These are phyloP conservation scores for Botrytis fragariae DNA, from an alignment of 2,329 filamentous ascomycete genomes.

Conservation along the genomic window DNA sequence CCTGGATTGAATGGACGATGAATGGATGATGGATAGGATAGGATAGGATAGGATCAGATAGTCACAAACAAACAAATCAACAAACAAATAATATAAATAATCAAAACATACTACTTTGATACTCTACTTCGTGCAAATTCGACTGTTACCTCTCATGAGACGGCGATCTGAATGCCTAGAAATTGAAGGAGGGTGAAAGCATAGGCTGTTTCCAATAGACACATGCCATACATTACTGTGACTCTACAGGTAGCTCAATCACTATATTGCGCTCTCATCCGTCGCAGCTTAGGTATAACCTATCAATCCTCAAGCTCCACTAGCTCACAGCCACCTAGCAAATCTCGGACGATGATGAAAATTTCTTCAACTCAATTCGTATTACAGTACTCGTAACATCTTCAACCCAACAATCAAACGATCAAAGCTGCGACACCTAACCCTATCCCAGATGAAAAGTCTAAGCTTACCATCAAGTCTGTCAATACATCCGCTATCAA, in stretches of 20 bases:
- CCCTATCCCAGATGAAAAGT: not conserved
- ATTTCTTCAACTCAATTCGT: not conserved
- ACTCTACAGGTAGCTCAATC: not conserved
- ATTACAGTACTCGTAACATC: not conserved
- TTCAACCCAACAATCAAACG: not conserved
- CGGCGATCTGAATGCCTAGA: not conserved
- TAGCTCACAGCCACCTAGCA: not conserved
- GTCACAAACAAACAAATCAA: not conserved
- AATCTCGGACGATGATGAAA: not conserved
- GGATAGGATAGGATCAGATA: not conserved
- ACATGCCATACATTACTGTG: not conserved
- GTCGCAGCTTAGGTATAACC: not conserved
- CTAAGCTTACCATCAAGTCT: not conserved
- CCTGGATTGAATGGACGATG: conserved; percentile 11
- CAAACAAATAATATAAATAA: conserved; percentile 5
- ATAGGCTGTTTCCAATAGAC: not conserved
- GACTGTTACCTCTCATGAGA: not conserved
- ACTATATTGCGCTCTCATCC: not conserved
- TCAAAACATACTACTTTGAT: not conserved
- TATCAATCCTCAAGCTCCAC: not conserved
- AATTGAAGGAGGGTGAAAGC: not conserved
- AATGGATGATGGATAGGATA: conserved; percentile 6
- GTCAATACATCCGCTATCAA: not conserved
- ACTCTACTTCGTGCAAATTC: not conserved
- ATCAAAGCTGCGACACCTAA: not conserved